Conservation (phyloP, 768 basidiomycete genomes). For the Leucocoprinus sp. region DNA sequence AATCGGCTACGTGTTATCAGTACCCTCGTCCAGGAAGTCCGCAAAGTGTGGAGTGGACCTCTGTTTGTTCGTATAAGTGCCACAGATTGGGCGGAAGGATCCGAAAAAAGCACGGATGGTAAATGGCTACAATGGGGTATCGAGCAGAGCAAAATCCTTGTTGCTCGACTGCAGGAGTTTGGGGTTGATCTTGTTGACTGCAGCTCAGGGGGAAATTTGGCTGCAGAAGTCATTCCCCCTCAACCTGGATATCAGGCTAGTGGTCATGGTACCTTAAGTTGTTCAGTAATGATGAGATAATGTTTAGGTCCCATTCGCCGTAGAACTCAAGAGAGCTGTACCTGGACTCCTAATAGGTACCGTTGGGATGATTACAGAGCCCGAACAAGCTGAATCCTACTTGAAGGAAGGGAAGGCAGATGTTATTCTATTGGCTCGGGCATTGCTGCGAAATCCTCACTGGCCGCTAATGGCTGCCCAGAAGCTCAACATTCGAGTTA, state of each 20-base stretch:
- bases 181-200: slow-evolving; percentile 77
- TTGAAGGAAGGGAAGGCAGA: slow-evolving; percentile 63
- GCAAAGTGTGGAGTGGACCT: slow-evolving; percentile 53
- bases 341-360: slow-evolving; percentile 50
- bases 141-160: slow-evolving; percentile 61
- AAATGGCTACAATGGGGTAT: slow-evolving; percentile 68
- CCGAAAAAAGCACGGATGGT: slow-evolving; percentile 47
- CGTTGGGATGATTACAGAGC: slow-evolving; percentile 68
- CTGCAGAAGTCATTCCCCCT: slow-evolving; percentile 46
- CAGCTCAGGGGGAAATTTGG: slow-evolving; percentile 60
- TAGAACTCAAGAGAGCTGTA: slow-evolving; percentile 50
- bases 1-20: slow-evolving; percentile 68
- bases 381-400: slow-evolving; percentile 44
- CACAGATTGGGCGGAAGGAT: slow-evolving; percentile 54
- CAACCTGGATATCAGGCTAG: slow-evolving; percentile 56
- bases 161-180: slow-evolving; percentile 44
- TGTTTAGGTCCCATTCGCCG: slow-evolving; percentile 58
- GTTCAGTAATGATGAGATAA: not conserved
- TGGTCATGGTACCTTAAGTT: not conserved
- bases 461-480: slow-evolving; percentile 57
- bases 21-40: slow-evolving; percentile 42
- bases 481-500: slow-evolving; percentile 54
- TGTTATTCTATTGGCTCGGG: slow-evolving; percentile 58
- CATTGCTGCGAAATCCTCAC: slow-evolving; percentile 57
- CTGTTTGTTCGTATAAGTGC: slow-evolving; percentile 68